Conservation (phyloP, 2,329 filamentous ascomycete species). For the Didymella lethalis region DNA sequence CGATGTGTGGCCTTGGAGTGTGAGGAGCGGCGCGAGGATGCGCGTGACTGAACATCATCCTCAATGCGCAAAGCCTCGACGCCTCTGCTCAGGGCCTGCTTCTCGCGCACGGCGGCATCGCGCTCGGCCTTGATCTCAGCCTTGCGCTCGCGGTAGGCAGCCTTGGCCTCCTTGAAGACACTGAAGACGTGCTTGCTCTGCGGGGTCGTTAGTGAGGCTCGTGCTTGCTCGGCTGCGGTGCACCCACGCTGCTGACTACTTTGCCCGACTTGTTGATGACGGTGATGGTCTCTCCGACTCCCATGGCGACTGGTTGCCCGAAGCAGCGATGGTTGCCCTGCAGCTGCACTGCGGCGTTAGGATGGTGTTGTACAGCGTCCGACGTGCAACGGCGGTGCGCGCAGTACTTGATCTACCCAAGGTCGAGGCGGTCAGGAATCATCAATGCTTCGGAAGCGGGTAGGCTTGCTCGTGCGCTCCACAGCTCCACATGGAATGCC, state of each 20-base stretch:
- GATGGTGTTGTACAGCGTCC: slow-evolving; percentile 26
- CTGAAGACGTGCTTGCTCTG: slow-evolving; percentile 89
- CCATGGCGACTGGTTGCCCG: slow-evolving; percentile 38
- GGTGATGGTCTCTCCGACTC: slow-evolving; percentile 76
- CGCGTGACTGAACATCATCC: slow-evolving; percentile 47
- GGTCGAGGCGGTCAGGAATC: slow-evolving; percentile 42
- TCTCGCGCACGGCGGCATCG: slow-evolving; percentile 65
- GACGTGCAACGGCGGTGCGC: slow-evolving; percentile 31
- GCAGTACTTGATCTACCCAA: slow-evolving; percentile 24
- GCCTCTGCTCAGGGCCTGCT: slow-evolving; percentile 64
- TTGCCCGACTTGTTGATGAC: slow-evolving; percentile 92
- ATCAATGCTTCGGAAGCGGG: slow-evolving; percentile 41
- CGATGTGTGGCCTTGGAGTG: slow-evolving; percentile 30
- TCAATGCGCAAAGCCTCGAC: slow-evolving; percentile 59
- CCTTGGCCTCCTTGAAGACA: slow-evolving; percentile 91
- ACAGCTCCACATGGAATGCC: slow-evolving; percentile 33
- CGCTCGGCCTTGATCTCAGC: slow-evolving; percentile 78
- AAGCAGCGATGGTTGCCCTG: slow-evolving; percentile 24
- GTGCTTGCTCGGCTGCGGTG: slow-evolving; percentile 16
- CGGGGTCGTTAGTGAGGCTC: slow-evolving; percentile 13
- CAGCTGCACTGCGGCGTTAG: slow-evolving; percentile 34
- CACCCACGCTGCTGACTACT: slow-evolving; percentile 82
- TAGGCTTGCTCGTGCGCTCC: slow-evolving; percentile 29
- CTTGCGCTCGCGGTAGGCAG: slow-evolving; percentile 87
- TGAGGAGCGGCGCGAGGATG: slow-evolving; percentile 35